phyloP scores from a whole-genome alignment of 306 rosid genomes.

The Lathyrus tuberosus region DNA sequence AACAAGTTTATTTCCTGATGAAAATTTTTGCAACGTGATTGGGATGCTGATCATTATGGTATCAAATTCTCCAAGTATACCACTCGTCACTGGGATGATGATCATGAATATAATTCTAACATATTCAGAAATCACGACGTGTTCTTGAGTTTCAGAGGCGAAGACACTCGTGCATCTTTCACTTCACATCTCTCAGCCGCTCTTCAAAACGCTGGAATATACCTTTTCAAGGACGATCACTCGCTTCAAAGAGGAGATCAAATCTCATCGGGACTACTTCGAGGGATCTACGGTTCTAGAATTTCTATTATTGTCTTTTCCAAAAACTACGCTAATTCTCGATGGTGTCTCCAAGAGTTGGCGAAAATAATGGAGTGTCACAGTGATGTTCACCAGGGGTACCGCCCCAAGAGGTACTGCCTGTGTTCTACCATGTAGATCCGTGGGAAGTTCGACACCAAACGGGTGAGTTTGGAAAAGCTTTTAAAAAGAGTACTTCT shows the following conservation, averaged over 20 bases:
- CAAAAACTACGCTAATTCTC: background rate
- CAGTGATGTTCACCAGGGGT: background rate
- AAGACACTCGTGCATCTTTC: background rate
- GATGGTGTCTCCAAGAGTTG: constrained; percentile 15
- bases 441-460: constrained; percentile 13
- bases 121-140: background rate
- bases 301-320: constrained; percentile 20
- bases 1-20: no score
- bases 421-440: constrained; percentile 10
- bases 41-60: no score
- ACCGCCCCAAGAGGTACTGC: no score
- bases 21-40: no score
- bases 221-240: background rate
- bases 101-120: no score
- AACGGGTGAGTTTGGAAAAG: constrained; percentile 1
- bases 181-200: background rate
- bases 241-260: background rate
- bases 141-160: constrained; percentile 7
- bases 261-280: background rate
- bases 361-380: background rate
- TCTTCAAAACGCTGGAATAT: background rate
- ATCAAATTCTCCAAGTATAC: no score
- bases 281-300: background rate
- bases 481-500: background rate
- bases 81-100: no score